Evolutionary conservation across 2,329 filamentous ascomycete species (phyloP).

Genomic region (Whalleya microplaca): DNA sequence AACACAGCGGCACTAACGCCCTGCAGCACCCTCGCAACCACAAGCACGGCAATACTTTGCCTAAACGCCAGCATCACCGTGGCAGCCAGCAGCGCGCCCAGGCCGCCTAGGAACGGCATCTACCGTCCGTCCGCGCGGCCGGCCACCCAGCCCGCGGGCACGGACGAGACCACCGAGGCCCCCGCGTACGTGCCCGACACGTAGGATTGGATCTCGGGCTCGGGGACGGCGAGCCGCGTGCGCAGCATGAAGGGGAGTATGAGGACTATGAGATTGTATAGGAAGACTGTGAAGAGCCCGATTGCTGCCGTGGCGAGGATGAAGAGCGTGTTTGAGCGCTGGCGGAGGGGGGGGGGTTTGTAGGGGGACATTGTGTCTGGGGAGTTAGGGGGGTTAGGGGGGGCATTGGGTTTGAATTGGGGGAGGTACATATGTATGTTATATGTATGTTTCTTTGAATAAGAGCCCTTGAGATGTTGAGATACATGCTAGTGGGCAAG

Average conservation of each 20-base stretch:
- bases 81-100: slow-evolving; percentile 54
- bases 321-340: slow-evolving; percentile 63
- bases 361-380: neutral
- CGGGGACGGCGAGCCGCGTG: slow-evolving; percentile 52
- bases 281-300: slow-evolving; percentile 61
- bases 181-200: slow-evolving; percentile 60
- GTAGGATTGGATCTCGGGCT: slow-evolving; percentile 53
- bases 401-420: no score
- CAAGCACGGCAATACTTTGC: slow-evolving; percentile 49
- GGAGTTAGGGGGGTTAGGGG: neutral
- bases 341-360: slow-evolving; percentile 35
- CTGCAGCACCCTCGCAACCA: slow-evolving; percentile 58
- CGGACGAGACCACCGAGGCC: slow-evolving; percentile 53
- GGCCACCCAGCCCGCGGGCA: slow-evolving; percentile 57
- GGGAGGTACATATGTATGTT: no score
- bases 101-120: slow-evolving; percentile 59
- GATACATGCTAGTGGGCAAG: neutral
- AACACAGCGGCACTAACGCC: slow-evolving; percentile 61
- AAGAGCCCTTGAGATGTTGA: neutral
- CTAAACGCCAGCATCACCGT: slow-evolving; percentile 60
- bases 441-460: no score
- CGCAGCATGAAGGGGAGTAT: slow-evolving; percentile 61
- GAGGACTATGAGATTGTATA: slow-evolving; percentile 62
- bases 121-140: slow-evolving; percentile 57
- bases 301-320: slow-evolving; percentile 60